These are phyloP conservation scores for Botrytis pseudocinerea DNA, from an alignment of 2,329 filamentous ascomycete species.

Conservation along the genomic window DNA sequence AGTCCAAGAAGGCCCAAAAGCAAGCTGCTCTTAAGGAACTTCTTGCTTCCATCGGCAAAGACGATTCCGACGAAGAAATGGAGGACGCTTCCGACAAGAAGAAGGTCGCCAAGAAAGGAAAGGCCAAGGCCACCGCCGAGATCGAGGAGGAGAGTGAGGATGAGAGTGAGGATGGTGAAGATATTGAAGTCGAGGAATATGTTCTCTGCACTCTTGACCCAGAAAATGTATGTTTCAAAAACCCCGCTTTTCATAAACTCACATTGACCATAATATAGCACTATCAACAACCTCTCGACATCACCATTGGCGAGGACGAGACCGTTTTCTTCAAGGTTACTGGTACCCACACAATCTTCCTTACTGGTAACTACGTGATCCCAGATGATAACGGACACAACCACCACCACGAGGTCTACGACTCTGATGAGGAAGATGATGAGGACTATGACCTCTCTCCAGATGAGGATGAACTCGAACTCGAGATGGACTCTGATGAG, in stretches of 20 bases:
- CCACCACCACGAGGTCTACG: conserved; percentile 59
- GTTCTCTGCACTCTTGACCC: conserved; percentile 96
- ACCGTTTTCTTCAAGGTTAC: conserved; percentile 88
- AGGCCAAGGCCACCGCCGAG: conserved; percentile 61
- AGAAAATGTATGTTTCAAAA: conserved; percentile 66
- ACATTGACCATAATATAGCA: conserved; percentile 56
- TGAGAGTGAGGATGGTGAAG: conserved; percentile 62
- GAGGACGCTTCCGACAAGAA: conserved; percentile 65
- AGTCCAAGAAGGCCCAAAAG: conserved; percentile 83
- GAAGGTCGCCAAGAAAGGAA: conserved; percentile 67
- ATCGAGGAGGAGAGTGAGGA: conserved; percentile 52
- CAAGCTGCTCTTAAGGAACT: conserved; percentile 77
- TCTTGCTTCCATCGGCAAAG: conserved; percentile 63
- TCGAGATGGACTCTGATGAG: conserved; percentile 57
- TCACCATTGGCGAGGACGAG: conserved; percentile 87
- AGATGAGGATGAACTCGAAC: conserved; percentile 73
- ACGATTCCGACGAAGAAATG: conserved; percentile 70
- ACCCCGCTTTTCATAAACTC: neutral
- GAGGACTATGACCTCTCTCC: conserved; percentile 80
- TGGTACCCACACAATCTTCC: conserved; percentile 85
- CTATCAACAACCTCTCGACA: conserved; percentile 93
- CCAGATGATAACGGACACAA: conserved; percentile 58
- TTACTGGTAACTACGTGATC: conserved; percentile 95
- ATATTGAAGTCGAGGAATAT: conserved; percentile 77
- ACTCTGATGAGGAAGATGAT: conserved; percentile 62